Evolutionary conservation across 768 basidiomycete genomes (phyloP), one percentile per base, ranked within the genome.

Genomic region (Floccularia luteovirens): DNA sequence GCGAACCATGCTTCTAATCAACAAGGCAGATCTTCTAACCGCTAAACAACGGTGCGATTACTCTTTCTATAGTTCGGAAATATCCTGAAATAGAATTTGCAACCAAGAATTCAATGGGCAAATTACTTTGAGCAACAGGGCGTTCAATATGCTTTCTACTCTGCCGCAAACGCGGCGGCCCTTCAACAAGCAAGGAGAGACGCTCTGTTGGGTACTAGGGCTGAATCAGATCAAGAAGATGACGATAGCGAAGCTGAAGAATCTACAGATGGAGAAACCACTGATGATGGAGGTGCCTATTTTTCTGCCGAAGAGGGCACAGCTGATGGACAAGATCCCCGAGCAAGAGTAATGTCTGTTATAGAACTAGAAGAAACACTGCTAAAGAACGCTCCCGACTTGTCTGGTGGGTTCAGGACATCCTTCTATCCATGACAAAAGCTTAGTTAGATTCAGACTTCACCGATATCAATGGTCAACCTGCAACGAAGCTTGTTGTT

Each of bases 11-110:
- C 59, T 99, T 19, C 69, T 98, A 42, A 87, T 98, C 58, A 99
- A 99, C 61, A 99, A 99, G 59, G 79, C 93, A 8, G 96, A 99
- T 69, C 63, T 99, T 38, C 61, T 99, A 49, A 94, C 90, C 12
- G 67, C 72, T 3, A 70, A 80, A 35, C 96, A 99, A 64, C 76
- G 94, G 91, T 90, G 47, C 44, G 46, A 28, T 5, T 25, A 20
- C 21, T 17, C 40, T 41, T 16, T 5, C 22, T 31, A 4, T n/a
- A n/a, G 13, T 21, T 31, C n/a, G 31, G 1, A 24, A n/a, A 14
- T 5, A 12, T 41, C 11, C 5, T 23, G 21, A 1, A 41, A 10
- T 31, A 8, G n/a, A n/a, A n/a, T n/a, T n/a, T n/a, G n/a, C 4
- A 23, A 41, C 13, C 11, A 39, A 97, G 94, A 48, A 67, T 69